phyloP scores from a whole-genome alignment of 257 asterid genomes.

The Solanum sitiens region DNA sequence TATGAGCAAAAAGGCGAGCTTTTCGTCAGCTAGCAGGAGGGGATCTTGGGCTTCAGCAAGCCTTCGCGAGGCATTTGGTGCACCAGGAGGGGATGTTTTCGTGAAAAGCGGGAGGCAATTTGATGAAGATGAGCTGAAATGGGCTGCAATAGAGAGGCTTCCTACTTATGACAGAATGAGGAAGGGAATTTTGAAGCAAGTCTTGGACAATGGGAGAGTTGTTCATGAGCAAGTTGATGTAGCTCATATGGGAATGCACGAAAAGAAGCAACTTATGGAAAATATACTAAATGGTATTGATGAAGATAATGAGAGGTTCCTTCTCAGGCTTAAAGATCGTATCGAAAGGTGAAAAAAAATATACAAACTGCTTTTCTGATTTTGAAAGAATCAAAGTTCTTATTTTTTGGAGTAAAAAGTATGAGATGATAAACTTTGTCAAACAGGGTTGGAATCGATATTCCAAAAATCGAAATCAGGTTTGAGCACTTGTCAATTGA shows the following conservation, averaged over 20 bases:
- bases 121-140: conserved; percentile 65
- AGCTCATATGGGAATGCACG: conserved; percentile 38
- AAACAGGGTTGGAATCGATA: conserved; percentile 52
- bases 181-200: conserved; percentile 53
- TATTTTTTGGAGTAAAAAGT: neutral
- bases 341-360: conserved; percentile 36
- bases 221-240: conserved; percentile 59
- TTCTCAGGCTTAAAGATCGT: conserved; percentile 47
- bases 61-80: conserved; percentile 46
- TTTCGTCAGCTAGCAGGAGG: conserved; percentile 41
- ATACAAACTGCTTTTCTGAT: neutral
- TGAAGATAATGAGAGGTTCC: conserved; percentile 65
- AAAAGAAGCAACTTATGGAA: conserved; percentile 62
- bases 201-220: conserved; percentile 49
- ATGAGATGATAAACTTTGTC: neutral
- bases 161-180: conserved; percentile 72
- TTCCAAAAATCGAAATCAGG: conserved; percentile 56
- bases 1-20: conserved; percentile 45
- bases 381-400: neutral
- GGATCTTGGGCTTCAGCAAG: conserved; percentile 62
- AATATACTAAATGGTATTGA: conserved; percentile 49
- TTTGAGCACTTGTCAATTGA: conserved; percentile 55
- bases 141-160: conserved; percentile 88
- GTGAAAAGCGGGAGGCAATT: conserved; percentile 49
- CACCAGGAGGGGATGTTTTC: conserved; percentile 55